phyloP scores from a whole-genome alignment of 306 rosid species.

The Echinosophora koreensis region DNA sequence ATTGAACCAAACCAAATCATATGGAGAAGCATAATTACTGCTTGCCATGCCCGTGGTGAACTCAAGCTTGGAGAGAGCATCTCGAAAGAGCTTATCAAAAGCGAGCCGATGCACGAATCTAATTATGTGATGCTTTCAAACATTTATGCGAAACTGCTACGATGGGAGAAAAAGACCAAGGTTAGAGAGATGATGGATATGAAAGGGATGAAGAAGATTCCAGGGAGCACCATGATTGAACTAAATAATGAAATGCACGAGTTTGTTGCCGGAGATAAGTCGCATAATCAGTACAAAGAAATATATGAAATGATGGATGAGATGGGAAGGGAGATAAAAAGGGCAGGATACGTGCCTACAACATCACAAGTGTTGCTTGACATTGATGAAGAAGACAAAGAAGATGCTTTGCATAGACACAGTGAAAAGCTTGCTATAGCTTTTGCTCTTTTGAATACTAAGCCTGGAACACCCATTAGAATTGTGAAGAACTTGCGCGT shows the following conservation, averaged over 20 bases:
- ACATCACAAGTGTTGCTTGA: constrained; percentile 88
- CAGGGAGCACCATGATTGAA: constrained; percentile 97
- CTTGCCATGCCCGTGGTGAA: constrained; percentile 77
- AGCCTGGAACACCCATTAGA: constrained; percentile 76
- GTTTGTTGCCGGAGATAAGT: constrained; percentile 91
- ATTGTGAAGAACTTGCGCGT: constrained; percentile 90
- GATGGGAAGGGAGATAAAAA: constrained; percentile 84
- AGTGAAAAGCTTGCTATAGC: constrained; percentile 97
- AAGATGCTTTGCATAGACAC: constrained; percentile 75
- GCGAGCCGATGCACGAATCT: constrained; percentile 74
- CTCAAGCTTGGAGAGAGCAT: constrained; percentile 80
- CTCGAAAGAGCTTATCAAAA: constrained; percentile 64
- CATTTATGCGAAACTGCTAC: constrained; percentile 78
- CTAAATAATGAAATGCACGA: constrained; percentile 68
- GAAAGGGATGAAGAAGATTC: constrained; percentile 81
- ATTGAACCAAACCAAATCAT: constrained; percentile 76
- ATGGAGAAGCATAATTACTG: constrained; percentile 76
- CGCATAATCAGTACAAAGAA: constrained; percentile 67
- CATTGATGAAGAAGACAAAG: constrained; percentile 90
- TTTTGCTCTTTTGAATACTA: constrained; percentile 77
- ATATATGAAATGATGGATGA: constrained; percentile 89
- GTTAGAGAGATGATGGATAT: constrained; percentile 82
- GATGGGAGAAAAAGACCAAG: constrained; percentile 85
- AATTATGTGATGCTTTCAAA: constrained; percentile 87
- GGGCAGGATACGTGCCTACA: constrained; percentile 78